phyloP scores from a whole-genome alignment of 164 flowering plant species.

The Chloranthus sessilifolius region DNA sequence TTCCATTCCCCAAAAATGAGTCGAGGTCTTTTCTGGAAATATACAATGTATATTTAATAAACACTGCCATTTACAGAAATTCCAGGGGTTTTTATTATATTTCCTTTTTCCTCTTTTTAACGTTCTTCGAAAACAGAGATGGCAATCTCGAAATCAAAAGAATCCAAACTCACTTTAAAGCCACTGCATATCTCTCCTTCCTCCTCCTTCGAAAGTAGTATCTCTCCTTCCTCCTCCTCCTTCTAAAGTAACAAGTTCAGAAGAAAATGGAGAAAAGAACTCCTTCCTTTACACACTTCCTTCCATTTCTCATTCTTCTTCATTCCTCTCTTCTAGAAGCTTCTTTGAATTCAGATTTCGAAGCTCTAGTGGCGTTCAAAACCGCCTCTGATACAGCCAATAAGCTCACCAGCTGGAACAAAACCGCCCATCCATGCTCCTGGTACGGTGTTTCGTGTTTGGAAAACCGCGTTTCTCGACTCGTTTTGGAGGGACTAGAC shows the following conservation, averaged over 20 bases:
- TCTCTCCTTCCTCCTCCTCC: background rate
- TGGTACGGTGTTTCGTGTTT: slow-evolving; percentile 68
- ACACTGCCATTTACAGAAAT: no score
- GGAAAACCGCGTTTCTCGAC: slow-evolving; percentile 48
- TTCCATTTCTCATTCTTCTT: slow-evolving; percentile 13
- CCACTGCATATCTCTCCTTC: slow-evolving; percentile 3
- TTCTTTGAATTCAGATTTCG: slow-evolving; percentile 35
- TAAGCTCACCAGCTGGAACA: slow-evolving; percentile 52
- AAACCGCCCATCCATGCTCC: slow-evolving; percentile 33
- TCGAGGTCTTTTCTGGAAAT: no score
- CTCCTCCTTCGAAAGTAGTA: background rate
- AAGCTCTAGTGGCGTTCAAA: slow-evolving; percentile 59
- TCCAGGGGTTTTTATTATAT: no score
- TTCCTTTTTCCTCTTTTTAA: no score
- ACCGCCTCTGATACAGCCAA: slow-evolving; percentile 34
- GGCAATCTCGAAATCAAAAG: no score
- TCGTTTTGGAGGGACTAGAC: slow-evolving; percentile 60
- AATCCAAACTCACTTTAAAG: no score
- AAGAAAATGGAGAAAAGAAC: background rate
- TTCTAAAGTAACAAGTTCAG: no score
- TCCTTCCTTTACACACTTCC: background rate
- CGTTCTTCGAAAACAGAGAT: no score
- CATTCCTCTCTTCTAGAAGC: slow-evolving; percentile 10
- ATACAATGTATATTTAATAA: no score
- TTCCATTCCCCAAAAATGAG: no score